Conservation (phyloP, 768 basidiomycete species). For the Tricholoma saponaceum region DNA sequence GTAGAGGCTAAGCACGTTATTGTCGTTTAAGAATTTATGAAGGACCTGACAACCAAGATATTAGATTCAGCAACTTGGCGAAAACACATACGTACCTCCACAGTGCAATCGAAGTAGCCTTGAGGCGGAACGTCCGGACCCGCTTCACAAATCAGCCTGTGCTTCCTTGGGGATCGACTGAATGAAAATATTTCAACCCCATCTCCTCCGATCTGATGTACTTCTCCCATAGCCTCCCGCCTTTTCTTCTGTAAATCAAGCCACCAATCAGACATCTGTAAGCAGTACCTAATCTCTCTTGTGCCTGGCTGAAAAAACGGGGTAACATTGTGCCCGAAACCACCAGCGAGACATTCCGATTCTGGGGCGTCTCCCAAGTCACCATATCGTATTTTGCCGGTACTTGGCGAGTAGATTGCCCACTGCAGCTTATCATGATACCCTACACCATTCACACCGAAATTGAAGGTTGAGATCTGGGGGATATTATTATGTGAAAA, state of each 20-base stretch:
- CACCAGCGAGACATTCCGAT: conserved; percentile 28
- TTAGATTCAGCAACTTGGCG: no score
- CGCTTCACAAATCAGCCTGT: conserved; percentile 48
- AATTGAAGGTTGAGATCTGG: conserved; percentile 31
- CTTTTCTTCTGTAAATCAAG: conserved; percentile 23
- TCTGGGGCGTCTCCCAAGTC: conserved; percentile 32
- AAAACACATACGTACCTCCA: conserved; percentile 39
- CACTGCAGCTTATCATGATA: conserved; percentile 46
- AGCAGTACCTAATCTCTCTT: conserved; percentile 41
- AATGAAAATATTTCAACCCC: conserved; percentile 7
- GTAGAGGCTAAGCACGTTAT: conserved; percentile 42
- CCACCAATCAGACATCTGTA: conserved; percentile 49
- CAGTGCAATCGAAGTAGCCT: conserved; percentile 61
- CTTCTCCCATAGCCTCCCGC: conserved; percentile 3
- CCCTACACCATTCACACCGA: conserved; percentile 34
- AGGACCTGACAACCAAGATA: conserved; percentile 38
- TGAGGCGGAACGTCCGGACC: conserved; percentile 37
- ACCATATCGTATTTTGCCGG: conserved; percentile 34
- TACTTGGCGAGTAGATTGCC: conserved; percentile 46
- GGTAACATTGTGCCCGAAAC: conserved; percentile 35
- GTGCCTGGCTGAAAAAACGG: conserved; percentile 41
- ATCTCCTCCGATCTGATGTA: conserved; percentile 17
- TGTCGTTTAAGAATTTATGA: conserved; percentile 34
- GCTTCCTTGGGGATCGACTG: conserved; percentile 23
- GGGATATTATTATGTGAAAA: neutral